Evolutionary conservation across 352 stramenopile species (phyloP).

Genomic region (Phytopythium sindhum): DNA sequence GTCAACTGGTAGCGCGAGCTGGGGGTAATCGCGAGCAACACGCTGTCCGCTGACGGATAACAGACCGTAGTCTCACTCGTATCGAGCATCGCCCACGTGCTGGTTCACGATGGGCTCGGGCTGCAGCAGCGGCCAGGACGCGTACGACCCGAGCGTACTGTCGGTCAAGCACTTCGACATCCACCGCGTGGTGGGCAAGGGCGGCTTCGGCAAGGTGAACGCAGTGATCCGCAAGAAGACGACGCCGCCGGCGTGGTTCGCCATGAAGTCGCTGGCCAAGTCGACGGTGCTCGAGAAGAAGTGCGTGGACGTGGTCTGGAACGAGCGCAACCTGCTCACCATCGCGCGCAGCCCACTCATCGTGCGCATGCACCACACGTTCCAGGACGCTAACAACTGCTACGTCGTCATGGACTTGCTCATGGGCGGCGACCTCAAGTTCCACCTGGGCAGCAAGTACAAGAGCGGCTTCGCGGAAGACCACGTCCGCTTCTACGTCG

Average conservation of each 20-base stretch:
- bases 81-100: background rate
- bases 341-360: constrained; percentile 43
- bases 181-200: constrained; percentile 62
- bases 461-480: constrained; percentile 55
- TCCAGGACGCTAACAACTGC: constrained; percentile 62
- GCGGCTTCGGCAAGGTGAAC: constrained; percentile 75
- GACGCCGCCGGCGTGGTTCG: constrained; percentile 49
- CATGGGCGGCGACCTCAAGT: constrained; percentile 71
- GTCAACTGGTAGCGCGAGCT: no score
- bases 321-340: constrained; percentile 66
- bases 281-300: constrained; percentile 51
- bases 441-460: constrained; percentile 42
- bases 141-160: constrained; percentile 37
- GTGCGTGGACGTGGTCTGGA: constrained; percentile 73
- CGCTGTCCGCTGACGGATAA: no score
- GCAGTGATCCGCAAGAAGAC: constrained; percentile 63
- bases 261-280: constrained; percentile 72
- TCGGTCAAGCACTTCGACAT: constrained; percentile 61
- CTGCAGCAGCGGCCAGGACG: constrained; percentile 26
- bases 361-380: constrained; percentile 66
- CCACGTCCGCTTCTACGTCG: constrained; percentile 57
- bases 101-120: constrained; percentile 30
- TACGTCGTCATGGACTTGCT: constrained; percentile 81
- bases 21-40: background rate
- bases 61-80: no score